These are phyloP conservation scores for Leishmania major DNA, from an alignment of 208 protist species.

Conservation along the genomic window DNA sequence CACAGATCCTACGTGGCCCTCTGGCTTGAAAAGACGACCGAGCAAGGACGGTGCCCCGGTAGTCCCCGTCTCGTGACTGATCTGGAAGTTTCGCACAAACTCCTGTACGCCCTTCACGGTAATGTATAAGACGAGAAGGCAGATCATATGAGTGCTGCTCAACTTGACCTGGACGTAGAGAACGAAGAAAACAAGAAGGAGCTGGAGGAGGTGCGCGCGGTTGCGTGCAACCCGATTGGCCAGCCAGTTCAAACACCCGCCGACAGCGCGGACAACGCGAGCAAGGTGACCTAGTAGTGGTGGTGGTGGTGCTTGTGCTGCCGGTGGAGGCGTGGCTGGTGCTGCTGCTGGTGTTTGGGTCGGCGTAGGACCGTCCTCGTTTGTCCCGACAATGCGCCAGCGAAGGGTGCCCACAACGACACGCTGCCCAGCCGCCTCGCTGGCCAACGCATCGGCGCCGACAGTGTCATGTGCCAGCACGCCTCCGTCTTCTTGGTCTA, in stretches of 20 bases:
- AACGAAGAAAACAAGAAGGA: conserved; percentile 1
- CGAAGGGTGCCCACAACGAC: not conserved
- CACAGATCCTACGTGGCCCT: conserved; percentile 13
- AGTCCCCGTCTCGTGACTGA: conserved; percentile 18
- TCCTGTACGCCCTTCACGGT: conserved; percentile 3
- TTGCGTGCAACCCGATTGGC: not conserved
- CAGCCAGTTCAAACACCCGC: not conserved
- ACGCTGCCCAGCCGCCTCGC: not conserved
- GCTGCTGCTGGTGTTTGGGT: not conserved
- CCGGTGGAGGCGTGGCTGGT: not conserved
- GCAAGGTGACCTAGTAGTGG: not conserved
- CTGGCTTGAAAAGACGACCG: conserved; percentile 24
- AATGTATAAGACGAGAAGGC: not conserved
- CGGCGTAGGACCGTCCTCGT: not conserved
- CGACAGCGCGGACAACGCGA: not conserved
- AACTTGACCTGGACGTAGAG: conserved; percentile 12
- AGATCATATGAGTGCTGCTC: not conserved
- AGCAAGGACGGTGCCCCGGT: conserved; percentile 17
- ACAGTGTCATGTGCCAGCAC: not conserved
- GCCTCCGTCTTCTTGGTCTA: not conserved
- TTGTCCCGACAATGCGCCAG: not conserved
- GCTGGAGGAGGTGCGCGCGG: not conserved
- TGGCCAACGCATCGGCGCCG: not conserved
- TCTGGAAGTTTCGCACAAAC: conserved; percentile 11
- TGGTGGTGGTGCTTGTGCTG: not conserved